These are phyloP conservation scores for Cladosporium phlei DNA, from an alignment of 2,329 filamentous ascomycete species.

Conservation along the genomic window DNA sequence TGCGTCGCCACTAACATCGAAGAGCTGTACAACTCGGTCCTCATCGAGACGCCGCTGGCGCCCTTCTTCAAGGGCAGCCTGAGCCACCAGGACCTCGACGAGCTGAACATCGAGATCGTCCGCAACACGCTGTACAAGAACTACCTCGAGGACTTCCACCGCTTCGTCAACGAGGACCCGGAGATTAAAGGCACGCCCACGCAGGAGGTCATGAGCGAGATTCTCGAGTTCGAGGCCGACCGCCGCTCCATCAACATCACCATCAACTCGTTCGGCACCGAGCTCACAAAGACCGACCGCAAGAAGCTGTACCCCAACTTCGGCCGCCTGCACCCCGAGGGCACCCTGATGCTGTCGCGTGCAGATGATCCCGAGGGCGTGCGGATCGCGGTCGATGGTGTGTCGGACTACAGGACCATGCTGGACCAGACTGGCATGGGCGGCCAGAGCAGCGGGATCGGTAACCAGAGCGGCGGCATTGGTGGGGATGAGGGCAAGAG, in stretches of 20 bases:
- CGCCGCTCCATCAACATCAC: slow-evolving; percentile 98
- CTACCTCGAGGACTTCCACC: slow-evolving; percentile 95
- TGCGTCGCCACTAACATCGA: slow-evolving; percentile 98
- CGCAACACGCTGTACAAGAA: slow-evolving; percentile 99
- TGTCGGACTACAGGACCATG: slow-evolving; percentile 90
- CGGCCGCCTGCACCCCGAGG: slow-evolving; percentile 87
- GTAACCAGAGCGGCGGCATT: slow-evolving; percentile 79
- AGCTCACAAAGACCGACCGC: slow-evolving; percentile 86
- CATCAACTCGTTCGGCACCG: slow-evolving; percentile 95
- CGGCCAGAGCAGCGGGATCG: slow-evolving; percentile 65
- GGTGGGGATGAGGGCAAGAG: slow-evolving; percentile 76
- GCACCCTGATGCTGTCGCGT: slow-evolving; percentile 87
- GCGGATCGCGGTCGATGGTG: slow-evolving; percentile 84
- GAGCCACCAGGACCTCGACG: slow-evolving; percentile 93
- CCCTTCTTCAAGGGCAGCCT: slow-evolving; percentile 97
- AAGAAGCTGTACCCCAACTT: slow-evolving; percentile 95
- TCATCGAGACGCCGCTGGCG: slow-evolving; percentile 93
- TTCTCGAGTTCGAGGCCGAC: slow-evolving; percentile 94
- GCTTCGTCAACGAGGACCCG: slow-evolving; percentile 84
- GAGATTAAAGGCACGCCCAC: slow-evolving; percentile 87
- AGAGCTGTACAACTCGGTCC: slow-evolving; percentile 94
- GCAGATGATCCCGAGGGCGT: slow-evolving; percentile 95
- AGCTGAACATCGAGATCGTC: slow-evolving; percentile 98
- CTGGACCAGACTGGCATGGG: slow-evolving; percentile 86
- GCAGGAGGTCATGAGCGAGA: slow-evolving; percentile 89